A percentile compares a stretch with the other conserved stretches of the same genome.
These are phyloP conservation scores for Polygonum aviculare DNA, from an alignment of 148 eudicot species.

Conservation along the genomic window DNA sequence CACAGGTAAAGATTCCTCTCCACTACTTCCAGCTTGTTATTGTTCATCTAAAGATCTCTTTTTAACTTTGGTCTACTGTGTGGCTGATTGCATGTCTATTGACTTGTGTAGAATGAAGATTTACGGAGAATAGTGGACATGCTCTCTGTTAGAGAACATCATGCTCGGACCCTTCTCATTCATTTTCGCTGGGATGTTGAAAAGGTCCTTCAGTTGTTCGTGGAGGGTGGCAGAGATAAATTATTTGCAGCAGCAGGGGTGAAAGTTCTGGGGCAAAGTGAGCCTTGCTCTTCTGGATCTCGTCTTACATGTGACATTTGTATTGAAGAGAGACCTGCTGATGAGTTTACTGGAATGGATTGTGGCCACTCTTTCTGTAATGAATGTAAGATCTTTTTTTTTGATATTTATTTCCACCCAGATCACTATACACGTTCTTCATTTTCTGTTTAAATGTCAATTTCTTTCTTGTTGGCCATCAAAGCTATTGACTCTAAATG, in stretches of 20 bases:
- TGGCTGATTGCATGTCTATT: background rate
- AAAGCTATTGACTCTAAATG: background rate
- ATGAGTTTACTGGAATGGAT: conserved; percentile 48
- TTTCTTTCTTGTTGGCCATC: background rate
- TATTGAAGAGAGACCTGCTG: conserved; percentile 38
- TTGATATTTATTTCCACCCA: background rate
- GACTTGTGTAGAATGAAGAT: conserved; percentile 46
- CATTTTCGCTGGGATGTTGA: conserved; percentile 80
- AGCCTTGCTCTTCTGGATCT: conserved; percentile 24
- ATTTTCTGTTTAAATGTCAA: background rate
- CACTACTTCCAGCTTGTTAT: background rate
- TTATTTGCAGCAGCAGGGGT: conserved; percentile 55
- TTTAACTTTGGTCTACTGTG: background rate
- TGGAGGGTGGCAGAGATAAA: conserved; percentile 44
- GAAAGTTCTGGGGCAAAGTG: conserved; percentile 18
- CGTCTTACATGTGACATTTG: conserved; percentile 40
- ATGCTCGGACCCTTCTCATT: conserved; percentile 69
- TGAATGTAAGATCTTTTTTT: conserved; percentile 32
- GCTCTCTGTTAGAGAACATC: conserved; percentile 63
- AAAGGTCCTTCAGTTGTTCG: conserved; percentile 37
- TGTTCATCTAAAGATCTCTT: conserved; percentile 1
- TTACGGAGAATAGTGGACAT: conserved; percentile 61
- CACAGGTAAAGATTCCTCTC: conserved; percentile 43
- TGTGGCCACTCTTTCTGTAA: conserved; percentile 74
- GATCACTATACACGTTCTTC: background rate